Evolutionary conservation across 768 basidiomycete genomes (phyloP).

Genomic region (Rhodotorula graminis): DNA sequence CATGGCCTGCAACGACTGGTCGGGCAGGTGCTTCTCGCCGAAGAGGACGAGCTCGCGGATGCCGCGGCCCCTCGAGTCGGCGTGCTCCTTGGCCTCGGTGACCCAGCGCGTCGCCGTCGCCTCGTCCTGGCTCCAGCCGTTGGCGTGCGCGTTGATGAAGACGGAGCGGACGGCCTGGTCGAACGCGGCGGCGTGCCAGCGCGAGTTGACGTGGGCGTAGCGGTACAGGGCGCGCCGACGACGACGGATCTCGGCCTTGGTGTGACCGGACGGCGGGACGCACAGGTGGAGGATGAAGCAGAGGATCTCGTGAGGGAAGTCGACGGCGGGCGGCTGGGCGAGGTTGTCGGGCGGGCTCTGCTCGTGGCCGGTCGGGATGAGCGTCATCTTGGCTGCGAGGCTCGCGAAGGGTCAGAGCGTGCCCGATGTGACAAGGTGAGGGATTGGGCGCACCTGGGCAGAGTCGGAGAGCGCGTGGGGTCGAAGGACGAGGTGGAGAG

Average conservation of each 20-base stretch:
- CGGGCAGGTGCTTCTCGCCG: neutral
- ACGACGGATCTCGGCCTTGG: neutral
- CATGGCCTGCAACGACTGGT: neutral
- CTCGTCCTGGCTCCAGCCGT: neutral
- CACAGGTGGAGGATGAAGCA: neutral
- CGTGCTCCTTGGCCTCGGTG: neutral
- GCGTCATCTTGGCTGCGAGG: too few species aligned
- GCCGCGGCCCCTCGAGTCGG: neutral
- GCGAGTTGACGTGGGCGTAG: neutral
- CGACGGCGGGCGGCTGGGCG: too few species aligned
- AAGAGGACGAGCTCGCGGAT: neutral
- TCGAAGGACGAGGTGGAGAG: too few species aligned
- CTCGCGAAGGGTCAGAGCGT: too few species aligned
- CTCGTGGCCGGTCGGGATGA: too few species aligned
- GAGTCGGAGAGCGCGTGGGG: too few species aligned
- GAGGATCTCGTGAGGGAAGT: slow-evolving; percentile 2
- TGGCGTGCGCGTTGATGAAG: neutral
- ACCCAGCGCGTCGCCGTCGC: neutral
- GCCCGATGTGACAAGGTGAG: too few species aligned
- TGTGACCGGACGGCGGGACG: neutral
- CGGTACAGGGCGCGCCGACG: neutral
- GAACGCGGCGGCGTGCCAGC: neutral
- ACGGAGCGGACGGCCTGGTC: neutral
- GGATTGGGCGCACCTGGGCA: too few species aligned
- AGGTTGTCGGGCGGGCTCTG: too few species aligned